Conservation (phyloP, 352 stramenopile species). For the Globisporangium cederbergense region DNA sequence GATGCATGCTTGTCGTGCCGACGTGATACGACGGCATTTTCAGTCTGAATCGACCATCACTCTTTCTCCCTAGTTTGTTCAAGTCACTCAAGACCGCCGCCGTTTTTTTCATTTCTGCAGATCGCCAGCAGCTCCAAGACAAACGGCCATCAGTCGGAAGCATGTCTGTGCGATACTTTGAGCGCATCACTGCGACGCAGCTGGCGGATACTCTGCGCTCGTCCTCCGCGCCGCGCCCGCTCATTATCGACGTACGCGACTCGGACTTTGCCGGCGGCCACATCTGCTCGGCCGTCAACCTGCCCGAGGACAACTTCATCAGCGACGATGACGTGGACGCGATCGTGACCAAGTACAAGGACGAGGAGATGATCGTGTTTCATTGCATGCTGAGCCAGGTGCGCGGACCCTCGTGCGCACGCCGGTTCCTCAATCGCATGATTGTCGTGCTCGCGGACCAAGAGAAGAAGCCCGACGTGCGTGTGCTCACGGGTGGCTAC, state of each 20-base stretch:
- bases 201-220: slow-evolving; percentile 56
- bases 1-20: neutral
- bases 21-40: neutral
- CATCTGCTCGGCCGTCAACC: slow-evolving; percentile 74
- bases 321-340: slow-evolving; percentile 80
- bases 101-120: neutral
- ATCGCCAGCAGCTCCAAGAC: neutral
- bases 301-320: slow-evolving; percentile 75
- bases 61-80: neutral
- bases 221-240: slow-evolving; percentile 26
- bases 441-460: slow-evolving; percentile 41
- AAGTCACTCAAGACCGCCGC: neutral
- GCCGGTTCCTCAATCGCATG: slow-evolving; percentile 69
- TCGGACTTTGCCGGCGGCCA: slow-evolving; percentile 70
- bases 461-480: slow-evolving; percentile 45
- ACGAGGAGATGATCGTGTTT: slow-evolving; percentile 69
- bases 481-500: slow-evolving; percentile 73
- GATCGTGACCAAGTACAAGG: slow-evolving; percentile 62
- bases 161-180: slow-evolving; percentile 30
- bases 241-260: slow-evolving; percentile 79
- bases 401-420: slow-evolving; percentile 73
- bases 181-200: slow-evolving; percentile 44
- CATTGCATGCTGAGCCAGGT: slow-evolving; percentile 89
- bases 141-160: neutral
- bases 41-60: neutral